Percentiles rank a stretch among this genome's conserved stretches.
Conservation (phyloP, 129 eudicot genomes). For the Flaveria trinervia region DNA sequence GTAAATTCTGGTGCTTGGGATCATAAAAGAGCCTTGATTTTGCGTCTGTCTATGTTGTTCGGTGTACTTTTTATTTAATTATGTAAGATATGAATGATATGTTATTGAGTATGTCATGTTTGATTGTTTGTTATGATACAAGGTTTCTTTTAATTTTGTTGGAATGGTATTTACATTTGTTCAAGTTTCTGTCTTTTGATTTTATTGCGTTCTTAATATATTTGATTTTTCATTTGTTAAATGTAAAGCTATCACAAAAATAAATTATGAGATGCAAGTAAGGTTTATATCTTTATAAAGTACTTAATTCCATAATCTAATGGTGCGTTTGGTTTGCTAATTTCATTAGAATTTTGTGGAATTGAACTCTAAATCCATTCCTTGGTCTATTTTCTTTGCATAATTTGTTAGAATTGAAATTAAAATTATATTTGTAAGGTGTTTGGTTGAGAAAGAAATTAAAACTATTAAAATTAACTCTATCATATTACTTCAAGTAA, state of each 20-base stretch:
- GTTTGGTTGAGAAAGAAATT: no score
- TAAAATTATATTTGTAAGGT: no score
- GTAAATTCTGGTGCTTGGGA: slow-evolving; percentile 25
- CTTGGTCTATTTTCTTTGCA: no score
- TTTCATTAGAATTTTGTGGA: no score
- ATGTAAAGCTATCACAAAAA: not conserved
- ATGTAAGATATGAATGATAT: no score
- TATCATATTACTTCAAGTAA: no score
- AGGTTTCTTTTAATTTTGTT: not conserved
- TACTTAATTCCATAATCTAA: no score
- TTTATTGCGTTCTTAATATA: not conserved
- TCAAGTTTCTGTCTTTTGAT: not conserved
- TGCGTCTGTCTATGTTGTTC: slow-evolving; percentile 18
- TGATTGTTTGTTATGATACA: not conserved
- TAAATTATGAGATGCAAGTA: not conserved
- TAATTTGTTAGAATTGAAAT: no score
- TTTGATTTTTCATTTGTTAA: slow-evolving; percentile 1
- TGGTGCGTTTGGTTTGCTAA: no score
- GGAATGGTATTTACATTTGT: not conserved
- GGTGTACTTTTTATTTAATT: not conserved
- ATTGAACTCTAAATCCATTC: no score
- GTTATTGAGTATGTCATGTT: no score
- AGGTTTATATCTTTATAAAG: not conserved
- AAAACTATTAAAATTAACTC: no score
- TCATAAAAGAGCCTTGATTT: slow-evolving; percentile 5